phyloP scores from a whole-genome alignment of 768 basidiomycete genomes.

The Pseudohyphozyma bogoriensis region DNA sequence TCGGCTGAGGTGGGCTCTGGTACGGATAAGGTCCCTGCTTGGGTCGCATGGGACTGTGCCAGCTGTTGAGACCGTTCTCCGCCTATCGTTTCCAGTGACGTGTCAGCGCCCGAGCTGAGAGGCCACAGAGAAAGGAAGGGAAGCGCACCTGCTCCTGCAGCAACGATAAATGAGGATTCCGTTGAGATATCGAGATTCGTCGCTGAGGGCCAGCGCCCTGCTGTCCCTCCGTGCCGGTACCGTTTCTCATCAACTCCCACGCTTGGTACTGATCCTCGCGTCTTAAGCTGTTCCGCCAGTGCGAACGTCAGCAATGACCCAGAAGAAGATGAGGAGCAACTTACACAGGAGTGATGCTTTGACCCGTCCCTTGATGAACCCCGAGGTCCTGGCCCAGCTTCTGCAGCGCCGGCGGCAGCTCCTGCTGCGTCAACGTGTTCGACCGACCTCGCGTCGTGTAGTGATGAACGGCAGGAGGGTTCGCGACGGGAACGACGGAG shows the following conservation, averaged over 20 bases:
- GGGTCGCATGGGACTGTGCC: conserved; percentile 22
- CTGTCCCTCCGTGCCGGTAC: conserved; percentile 45
- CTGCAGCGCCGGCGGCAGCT: conserved; percentile 80
- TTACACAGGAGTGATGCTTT: conserved; percentile 35
- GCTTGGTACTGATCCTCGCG: conserved; percentile 89
- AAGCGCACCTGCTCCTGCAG: conserved; percentile 77
- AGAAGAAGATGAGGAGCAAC: neutral
- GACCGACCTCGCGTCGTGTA: conserved; percentile 54
- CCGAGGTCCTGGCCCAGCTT: conserved; percentile 42
- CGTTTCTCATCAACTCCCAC: conserved; percentile 83
- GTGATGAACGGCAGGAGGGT: conserved; percentile 35
- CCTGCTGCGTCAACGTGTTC: conserved; percentile 86
- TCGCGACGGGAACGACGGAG: conserved; percentile 4
- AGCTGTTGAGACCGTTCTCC: conserved; percentile 19
- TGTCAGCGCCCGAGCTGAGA: neutral
- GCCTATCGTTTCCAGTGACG: conserved; percentile 1
- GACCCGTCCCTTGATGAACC: conserved; percentile 69
- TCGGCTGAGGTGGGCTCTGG: conserved; percentile 60
- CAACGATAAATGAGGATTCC: conserved; percentile 81
- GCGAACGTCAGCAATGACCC: conserved; percentile 53
- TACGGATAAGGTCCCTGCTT: conserved; percentile 19
- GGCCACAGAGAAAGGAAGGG: conserved; percentile 7
- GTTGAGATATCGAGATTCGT: conserved; percentile 48
- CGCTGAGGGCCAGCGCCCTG: conserved; percentile 23
- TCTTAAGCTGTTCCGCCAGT: conserved; percentile 82